A percentile compares a stretch with the other conserved stretches of the same genome.
Evolutionary conservation across 495 filamentous ascomycete species (phyloP).

Genomic region (Penicillium ochrochloron): DNA sequence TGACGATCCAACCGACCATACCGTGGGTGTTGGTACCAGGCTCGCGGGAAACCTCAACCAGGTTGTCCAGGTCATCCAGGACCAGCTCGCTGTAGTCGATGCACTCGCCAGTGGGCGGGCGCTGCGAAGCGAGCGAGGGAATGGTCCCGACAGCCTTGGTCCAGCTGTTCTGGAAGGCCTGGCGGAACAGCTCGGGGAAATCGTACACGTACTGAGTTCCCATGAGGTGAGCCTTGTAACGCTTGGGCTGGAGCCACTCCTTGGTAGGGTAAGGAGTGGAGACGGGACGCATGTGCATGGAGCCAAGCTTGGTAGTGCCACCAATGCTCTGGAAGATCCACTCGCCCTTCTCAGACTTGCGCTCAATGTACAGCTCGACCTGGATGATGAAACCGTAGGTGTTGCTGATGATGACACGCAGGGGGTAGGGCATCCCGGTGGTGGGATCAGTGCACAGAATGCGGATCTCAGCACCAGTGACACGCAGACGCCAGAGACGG

Average conservation of each 20-base stretch:
- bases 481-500: slow-evolving; percentile 93
- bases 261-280: slow-evolving; percentile 95
- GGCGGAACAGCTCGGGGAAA: slow-evolving; percentile 98
- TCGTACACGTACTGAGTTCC: slow-evolving; percentile 99
- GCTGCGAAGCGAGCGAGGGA: slow-evolving; percentile 73
- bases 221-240: slow-evolving; percentile 99
- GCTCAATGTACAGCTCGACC: slow-evolving; percentile 96
- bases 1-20: slow-evolving; percentile 98
- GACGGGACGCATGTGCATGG: slow-evolving; percentile 92
- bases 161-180: slow-evolving; percentile 98
- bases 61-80: slow-evolving; percentile 88
- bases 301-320: slow-evolving; percentile 89
- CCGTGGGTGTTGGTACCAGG: slow-evolving; percentile 93
- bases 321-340: slow-evolving; percentile 99
- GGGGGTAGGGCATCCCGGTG: slow-evolving; percentile 85
- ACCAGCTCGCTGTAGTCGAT: slow-evolving; percentile 95
- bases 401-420: slow-evolving; percentile 97
- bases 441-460: slow-evolving; percentile 92
- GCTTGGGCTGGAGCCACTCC: slow-evolving; percentile 97
- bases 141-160: slow-evolving; percentile 70
- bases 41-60: slow-evolving; percentile 90
- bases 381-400: slow-evolving; percentile 99
- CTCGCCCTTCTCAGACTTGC: slow-evolving; percentile 94
- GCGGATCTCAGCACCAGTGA: slow-evolving; percentile 96
- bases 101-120: slow-evolving; percentile 85